Evolutionary conservation across 1,284 basidiomycete genomes (phyloP).

Genomic region (Athelia sp.): DNA sequence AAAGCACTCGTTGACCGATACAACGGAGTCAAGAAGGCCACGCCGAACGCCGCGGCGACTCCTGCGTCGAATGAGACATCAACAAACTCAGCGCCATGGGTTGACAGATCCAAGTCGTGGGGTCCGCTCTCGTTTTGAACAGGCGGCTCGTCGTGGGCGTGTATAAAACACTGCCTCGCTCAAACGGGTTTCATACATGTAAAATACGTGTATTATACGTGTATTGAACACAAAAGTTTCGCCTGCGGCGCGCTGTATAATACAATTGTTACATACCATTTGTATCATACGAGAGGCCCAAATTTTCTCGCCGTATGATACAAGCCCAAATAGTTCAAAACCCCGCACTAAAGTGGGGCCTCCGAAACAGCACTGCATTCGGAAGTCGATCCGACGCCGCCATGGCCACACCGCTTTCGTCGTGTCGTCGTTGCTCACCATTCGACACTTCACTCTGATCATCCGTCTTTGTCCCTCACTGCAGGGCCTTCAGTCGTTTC

Average conservation of each 20-base stretch:
- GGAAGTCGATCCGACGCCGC: too few relatives aligned
- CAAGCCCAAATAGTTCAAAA: too few relatives aligned
- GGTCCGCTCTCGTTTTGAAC: background rate
- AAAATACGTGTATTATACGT: background rate
- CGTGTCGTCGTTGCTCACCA: too few relatives aligned
- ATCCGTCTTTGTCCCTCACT: too few relatives aligned
- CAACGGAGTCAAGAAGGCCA: background rate
- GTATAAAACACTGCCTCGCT: background rate
- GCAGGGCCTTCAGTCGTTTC: too few relatives aligned
- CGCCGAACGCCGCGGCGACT: background rate
- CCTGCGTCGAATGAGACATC: background rate
- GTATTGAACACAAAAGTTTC: background rate
- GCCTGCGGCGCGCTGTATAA: background rate
- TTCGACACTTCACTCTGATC: too few relatives aligned
- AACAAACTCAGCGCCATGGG: background rate
- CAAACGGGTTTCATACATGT: background rate
- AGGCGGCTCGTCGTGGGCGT: background rate
- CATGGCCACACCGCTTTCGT: too few relatives aligned
- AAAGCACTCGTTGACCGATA: background rate
- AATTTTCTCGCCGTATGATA: too few relatives aligned
- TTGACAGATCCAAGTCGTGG: background rate
- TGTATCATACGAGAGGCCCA: background rate
- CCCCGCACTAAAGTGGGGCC: too few relatives aligned
- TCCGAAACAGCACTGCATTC: too few relatives aligned
- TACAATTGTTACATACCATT: background rate